Evolutionary conservation across 1,139 yeast genomes (phyloP), one percentile per base, ranked within the genome.

Genomic region (Pichia sp.): DNA sequence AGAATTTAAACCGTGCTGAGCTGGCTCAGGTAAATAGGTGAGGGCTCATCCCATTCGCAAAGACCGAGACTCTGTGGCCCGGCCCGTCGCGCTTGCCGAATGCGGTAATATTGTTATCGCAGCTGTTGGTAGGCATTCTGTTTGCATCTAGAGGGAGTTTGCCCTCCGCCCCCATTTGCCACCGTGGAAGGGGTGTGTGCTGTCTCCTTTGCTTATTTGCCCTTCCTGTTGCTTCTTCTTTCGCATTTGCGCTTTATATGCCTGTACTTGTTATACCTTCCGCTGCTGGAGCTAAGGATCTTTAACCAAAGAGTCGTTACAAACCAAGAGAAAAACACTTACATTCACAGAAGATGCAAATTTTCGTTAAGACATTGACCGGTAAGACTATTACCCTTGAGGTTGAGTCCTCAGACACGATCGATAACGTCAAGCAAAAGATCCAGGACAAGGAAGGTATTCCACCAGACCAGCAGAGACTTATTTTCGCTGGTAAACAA

Each of bases 361-460:
- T 45, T 30, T 45, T 45, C 15, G 45, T 43, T 15, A 43, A 43
- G 31, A 43, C 45, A 16, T 43, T 43, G 30, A 43, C 45, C 4
- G 45, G 45, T 43, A 43, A 43, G 26, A 43, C 45, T 16, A 43
- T 43, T 6, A 43, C 45, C 13, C n/a, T 43, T 1, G 45, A 43
- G 30, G 45, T 43, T 43, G 45, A 43, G 30, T 43, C 45, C 4
- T 43, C 45, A 19, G 45, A 43, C 15, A 43, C 45, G 6, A 43
- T 43, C 7, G 45, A 43, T 6, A 43, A 43, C 10, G 45, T 43
- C 29, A 43, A 43, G 29, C 45, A 43, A 23, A 43, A 43, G 45
- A 43, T 43, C n/a, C 45, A 43, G n/a, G 45, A 43, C 30, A 43
- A 43, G 45, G 45, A 43, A 43, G 45, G 45, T 19, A 43, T 43